Base-by-base conservation (phyloP, 768 basidiomycete genomes). In the Calocera cornea region DNA sequence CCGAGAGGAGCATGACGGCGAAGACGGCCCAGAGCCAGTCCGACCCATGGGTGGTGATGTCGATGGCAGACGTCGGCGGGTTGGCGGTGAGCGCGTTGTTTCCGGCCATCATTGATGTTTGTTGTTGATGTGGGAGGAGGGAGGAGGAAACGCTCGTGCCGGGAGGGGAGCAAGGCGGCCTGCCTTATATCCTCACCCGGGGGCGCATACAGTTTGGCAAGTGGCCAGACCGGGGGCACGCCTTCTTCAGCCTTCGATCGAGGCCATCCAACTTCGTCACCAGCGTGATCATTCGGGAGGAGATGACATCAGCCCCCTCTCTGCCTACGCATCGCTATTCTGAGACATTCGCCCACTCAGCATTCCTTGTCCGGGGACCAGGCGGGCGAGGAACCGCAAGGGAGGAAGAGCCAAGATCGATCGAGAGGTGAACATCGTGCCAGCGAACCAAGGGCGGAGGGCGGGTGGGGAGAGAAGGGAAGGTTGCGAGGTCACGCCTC, bases 1-100 rank as follows among this genome's bases (percentile, higher is more conserved):
- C 79, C 19, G 77, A 77, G 2, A 81, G 16, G 2, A 78, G 72
- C 80, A 85, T 82, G 70, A 84, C 41, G 8, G 82, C 78, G 69
- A 84, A 83, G 19, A 82, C 82, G 0, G 83, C 78, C 83, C 83
- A 86, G 11, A 82, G 73, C 81, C 81, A 84, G 73, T 83, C 77
- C 0, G 83, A 82, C 1, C 79, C 83, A 69, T 74, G 71, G 16
- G 72, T 76, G 65, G 80, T 80, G 73, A 84, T 80, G 73, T 81
- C 77, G 65, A 67, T 67, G 10, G 74, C 71, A 10, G 79, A 79
- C 3, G 68, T 74, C 3, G 79, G 77, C 0, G 79, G 79, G 70
- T 80, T 80, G 27, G n/a, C 31, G 17, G 8, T 16, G 29, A 47
- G 44, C 44, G 44, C 44, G 16, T 47, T 7, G 44, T 47, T 47